Percentiles rank a stretch among this genome's conserved stretches.
phyloP scores from a whole-genome alignment of 345 rosid genomes.

The Pelargonium nanum region DNA sequence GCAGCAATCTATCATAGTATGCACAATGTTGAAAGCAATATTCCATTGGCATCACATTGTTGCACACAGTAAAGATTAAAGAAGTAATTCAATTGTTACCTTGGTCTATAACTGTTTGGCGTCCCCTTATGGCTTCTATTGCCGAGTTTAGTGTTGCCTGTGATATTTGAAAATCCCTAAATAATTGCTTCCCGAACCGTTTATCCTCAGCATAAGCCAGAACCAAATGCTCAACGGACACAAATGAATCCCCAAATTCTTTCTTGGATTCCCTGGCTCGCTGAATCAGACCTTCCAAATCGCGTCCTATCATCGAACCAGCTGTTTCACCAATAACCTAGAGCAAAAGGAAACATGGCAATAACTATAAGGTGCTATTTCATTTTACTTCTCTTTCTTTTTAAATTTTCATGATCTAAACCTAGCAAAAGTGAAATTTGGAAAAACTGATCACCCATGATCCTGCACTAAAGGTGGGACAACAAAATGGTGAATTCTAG shows the following conservation, averaged over 20 bases:
- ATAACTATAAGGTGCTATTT: background rate
- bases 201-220: conserved; percentile 69
- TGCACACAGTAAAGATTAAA: background rate
- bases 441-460: background rate
- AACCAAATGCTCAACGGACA: conserved; percentile 95
- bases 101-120: conserved; percentile 93
- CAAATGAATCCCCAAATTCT: conserved; percentile 80
- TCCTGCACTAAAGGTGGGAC: background rate
- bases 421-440: background rate
- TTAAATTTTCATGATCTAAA: background rate
- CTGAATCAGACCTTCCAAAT: conserved; percentile 71
- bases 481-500: background rate
- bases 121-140: conserved; percentile 83
- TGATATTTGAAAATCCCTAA: conserved; percentile 71
- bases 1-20: background rate
- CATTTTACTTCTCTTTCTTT: background rate
- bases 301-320: conserved; percentile 95
- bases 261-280: conserved; percentile 82
- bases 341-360: conserved; percentile 5
- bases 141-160: conserved; percentile 61
- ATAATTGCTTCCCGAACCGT: conserved; percentile 86
- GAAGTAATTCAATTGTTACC: conserved; percentile 26
- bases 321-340: conserved; percentile 84
- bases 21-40: background rate
- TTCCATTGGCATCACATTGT: background rate